These are phyloP conservation scores for Thozetella sp. DNA, from an alignment of 495 filamentous ascomycete genomes.

Conservation along the genomic window DNA sequence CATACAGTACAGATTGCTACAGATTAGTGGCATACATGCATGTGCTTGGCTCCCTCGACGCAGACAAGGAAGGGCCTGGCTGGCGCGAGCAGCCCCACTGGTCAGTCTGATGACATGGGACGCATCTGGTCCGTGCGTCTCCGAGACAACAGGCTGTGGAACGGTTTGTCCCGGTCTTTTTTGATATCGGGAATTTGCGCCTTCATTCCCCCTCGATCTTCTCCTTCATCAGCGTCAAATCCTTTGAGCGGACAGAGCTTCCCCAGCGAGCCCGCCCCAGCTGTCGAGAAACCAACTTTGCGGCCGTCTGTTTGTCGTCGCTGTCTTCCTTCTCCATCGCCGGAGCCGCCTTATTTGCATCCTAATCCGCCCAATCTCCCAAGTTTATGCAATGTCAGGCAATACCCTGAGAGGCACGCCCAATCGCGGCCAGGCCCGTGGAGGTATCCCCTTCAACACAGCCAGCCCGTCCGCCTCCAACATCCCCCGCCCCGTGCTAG, in stretches of 20 bases:
- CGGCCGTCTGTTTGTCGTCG: neutral
- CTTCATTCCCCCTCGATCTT: conserved; percentile 1
- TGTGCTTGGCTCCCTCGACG: too few relatives aligned
- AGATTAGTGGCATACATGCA: too few relatives aligned
- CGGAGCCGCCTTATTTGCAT: neutral
- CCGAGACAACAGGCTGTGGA: conserved; percentile 17
- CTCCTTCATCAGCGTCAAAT: conserved; percentile 7
- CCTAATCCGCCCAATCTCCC: conserved; percentile 1
- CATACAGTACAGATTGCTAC: too few relatives aligned
- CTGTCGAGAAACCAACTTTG: conserved; percentile 4
- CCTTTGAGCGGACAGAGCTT: conserved; percentile 11
- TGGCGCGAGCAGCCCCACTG: neutral
- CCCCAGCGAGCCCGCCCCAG: conserved; percentile 2
- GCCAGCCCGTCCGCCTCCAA: conserved; percentile 63
- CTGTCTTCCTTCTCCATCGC: neutral
- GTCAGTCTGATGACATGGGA: conserved; percentile 2
- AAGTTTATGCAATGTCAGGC: conserved; percentile 26
- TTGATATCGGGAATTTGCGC: conserved; percentile 7
- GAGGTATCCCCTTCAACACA: conserved; percentile 68
- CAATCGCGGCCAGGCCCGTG: conserved; percentile 59
- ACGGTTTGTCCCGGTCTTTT: conserved; percentile 18
- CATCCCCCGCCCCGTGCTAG: conserved; percentile 84
- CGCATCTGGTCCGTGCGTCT: conserved; percentile 18
- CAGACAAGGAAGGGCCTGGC: too few relatives aligned
- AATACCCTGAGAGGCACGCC: conserved; percentile 63